phyloP scores from a whole-genome alignment of 345 rosid species.

The Syzygium grande region DNA sequence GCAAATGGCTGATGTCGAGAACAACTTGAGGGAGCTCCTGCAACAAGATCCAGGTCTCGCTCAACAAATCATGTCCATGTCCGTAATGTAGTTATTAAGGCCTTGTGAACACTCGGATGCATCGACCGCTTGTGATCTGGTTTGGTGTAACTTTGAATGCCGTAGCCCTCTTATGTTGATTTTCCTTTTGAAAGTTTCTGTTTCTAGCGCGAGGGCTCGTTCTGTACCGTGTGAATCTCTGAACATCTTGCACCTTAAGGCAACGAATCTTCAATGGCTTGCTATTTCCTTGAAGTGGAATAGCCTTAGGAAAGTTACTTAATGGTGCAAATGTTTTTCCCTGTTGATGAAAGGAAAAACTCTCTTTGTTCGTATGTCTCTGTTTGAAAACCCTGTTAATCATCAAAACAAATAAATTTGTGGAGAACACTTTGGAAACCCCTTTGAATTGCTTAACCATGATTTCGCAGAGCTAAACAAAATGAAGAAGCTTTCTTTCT shows the following conservation, averaged over 20 bases:
- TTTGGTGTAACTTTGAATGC: neutral
- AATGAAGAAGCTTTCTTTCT: neutral
- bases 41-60: slow-evolving; percentile 92
- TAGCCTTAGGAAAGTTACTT: neutral
- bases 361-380: neutral
- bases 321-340: neutral
- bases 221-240: neutral
- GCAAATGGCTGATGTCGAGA: slow-evolving; percentile 79
- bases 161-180: neutral
- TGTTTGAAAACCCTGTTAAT: neutral
- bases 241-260: neutral
- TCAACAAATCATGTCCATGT: slow-evolving; percentile 83
- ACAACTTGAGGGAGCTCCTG: slow-evolving; percentile 79
- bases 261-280: neutral
- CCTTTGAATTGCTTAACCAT: neutral
- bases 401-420: neutral
- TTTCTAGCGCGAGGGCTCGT: neutral
- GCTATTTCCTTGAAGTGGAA: neutral
- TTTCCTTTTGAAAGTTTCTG: neutral
- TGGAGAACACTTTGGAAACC: neutral
- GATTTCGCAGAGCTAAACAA: neutral
- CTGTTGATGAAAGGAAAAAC: neutral
- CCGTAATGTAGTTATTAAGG: neutral
- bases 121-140: neutral
- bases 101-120: neutral